phyloP scores from a whole-genome alignment of 176 grass and related monocot genomes.

The Luzula sylvatica region DNA sequence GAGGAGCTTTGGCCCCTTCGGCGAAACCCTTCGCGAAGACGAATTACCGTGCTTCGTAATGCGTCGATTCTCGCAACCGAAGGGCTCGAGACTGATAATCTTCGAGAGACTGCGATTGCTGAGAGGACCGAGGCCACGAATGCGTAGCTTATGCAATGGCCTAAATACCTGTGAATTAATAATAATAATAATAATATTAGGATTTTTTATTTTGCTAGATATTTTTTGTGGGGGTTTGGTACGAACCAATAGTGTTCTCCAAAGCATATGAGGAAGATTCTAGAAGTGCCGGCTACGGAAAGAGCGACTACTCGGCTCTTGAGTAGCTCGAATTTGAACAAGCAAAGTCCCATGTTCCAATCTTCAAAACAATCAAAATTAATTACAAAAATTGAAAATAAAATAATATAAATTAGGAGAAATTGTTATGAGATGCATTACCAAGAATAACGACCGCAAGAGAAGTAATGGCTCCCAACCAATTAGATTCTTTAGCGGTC shows the following conservation, averaged over 20 bases:
- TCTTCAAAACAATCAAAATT: conserved; percentile 46
- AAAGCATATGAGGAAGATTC: conserved; percentile 97
- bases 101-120: conserved; percentile 75
- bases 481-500: conserved; percentile 88
- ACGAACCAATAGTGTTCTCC: conserved; percentile 93
- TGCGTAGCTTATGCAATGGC: conserved; percentile 97
- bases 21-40: conserved; percentile 80
- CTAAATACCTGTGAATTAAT: conserved; percentile 99
- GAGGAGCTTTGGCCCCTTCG: conserved; percentile 72
- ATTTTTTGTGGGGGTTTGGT: too few species aligned
- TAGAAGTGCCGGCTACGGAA: conserved; percentile 84
- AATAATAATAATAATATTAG: too few species aligned
- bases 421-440: conserved; percentile 21
- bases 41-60: conserved; percentile 82
- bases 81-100: conserved; percentile 78
- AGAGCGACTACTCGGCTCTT: conserved; percentile 76
- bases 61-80: conserved; percentile 83
- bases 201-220: too few species aligned
- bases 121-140: conserved; percentile 95
- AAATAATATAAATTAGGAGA: conserved; percentile 13
- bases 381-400: conserved; percentile 18
- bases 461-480: conserved; percentile 87
- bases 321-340: conserved; percentile 90
- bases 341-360: conserved; percentile 87
- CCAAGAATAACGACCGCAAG: conserved; percentile 85